Evolutionary conservation across 2,329 filamentous ascomycete species (phyloP).

Genomic region (Eutypella sp.): DNA sequence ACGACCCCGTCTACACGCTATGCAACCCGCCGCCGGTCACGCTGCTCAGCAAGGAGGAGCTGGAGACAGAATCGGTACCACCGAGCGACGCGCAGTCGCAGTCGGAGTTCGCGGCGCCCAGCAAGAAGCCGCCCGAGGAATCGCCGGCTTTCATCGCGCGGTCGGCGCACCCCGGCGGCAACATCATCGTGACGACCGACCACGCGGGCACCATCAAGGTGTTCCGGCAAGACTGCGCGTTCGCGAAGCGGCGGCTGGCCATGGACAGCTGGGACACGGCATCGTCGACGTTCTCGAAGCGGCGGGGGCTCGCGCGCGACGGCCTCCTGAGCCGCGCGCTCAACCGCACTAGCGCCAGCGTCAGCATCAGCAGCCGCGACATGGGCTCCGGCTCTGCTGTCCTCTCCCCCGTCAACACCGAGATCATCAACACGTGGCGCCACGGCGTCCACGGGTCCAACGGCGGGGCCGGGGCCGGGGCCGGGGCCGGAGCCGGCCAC

Average conservation of each 20-base stretch:
- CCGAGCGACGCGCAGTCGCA: slow-evolving; percentile 27
- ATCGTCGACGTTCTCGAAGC: slow-evolving; percentile 72
- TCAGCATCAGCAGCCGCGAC: slow-evolving; percentile 34
- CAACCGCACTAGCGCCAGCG: slow-evolving; percentile 44
- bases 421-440: slow-evolving; percentile 85
- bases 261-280: slow-evolving; percentile 69
- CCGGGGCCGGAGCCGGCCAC: too few relatives aligned
- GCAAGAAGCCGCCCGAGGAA: slow-evolving; percentile 54
- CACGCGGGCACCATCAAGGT: slow-evolving; percentile 87
- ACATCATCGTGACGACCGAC: slow-evolving; percentile 90
- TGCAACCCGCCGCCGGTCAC: slow-evolving; percentile 93
- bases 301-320: slow-evolving; percentile 56
- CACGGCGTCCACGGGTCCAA: slow-evolving; percentile 59
- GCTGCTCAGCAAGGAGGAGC: slow-evolving; percentile 68
- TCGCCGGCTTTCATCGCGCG: slow-evolving; percentile 74
- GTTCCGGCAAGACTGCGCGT: slow-evolving; percentile 91
- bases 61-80: slow-evolving; percentile 36
- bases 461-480: too few relatives aligned
- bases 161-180: slow-evolving; percentile 70
- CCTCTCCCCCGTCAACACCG: slow-evolving; percentile 41
- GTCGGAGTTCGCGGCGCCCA: slow-evolving; percentile 3
- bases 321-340: slow-evolving; percentile 53
- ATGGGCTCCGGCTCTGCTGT: slow-evolving; percentile 39
- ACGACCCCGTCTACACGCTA: slow-evolving; percentile 91
- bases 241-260: slow-evolving; percentile 62